These are phyloP conservation scores for Sporisorium sorghi DNA, from an alignment of 1,284 basidiomycete species.

Conservation along the genomic window DNA sequence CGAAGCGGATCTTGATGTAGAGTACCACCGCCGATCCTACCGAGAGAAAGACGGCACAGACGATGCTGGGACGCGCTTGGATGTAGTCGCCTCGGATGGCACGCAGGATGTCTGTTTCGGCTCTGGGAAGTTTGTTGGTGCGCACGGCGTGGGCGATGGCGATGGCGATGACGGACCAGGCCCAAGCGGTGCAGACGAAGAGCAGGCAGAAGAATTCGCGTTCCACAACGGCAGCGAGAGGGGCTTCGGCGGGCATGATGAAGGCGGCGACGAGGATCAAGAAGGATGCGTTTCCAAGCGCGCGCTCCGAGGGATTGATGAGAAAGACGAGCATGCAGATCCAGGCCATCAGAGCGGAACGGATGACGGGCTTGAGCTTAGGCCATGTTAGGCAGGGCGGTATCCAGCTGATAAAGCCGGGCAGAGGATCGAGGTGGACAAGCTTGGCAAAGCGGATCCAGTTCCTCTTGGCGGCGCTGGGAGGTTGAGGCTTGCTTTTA, in stretches of 20 bases:
- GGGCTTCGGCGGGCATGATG: slow-evolving; percentile 78
- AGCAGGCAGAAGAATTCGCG: slow-evolving; percentile 76
- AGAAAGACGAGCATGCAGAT: slow-evolving; percentile 76
- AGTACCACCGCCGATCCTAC: slow-evolving; percentile 75
- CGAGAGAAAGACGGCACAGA: slow-evolving; percentile 78
- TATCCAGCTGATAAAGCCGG: slow-evolving; percentile 47
- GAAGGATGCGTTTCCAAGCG: slow-evolving; percentile 78
- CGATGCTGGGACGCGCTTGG: slow-evolving; percentile 73
- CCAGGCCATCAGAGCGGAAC: slow-evolving; percentile 78
- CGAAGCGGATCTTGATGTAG: slow-evolving; percentile 76
- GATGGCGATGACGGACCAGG: slow-evolving; percentile 78
- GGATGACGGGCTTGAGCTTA: slow-evolving; percentile 75
- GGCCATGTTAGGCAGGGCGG: slow-evolving; percentile 52
- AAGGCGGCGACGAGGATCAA: slow-evolving; percentile 77
- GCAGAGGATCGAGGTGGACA: slow-evolving; percentile 37
- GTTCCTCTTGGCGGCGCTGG: slow-evolving; percentile 4
- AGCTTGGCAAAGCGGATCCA: slow-evolving; percentile 17
- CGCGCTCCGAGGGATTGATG: slow-evolving; percentile 73
- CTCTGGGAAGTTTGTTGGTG: slow-evolving; percentile 71
- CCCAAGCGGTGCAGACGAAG: slow-evolving; percentile 75
- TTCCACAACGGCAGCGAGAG: slow-evolving; percentile 78
- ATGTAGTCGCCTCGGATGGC: slow-evolving; percentile 44
- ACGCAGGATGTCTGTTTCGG: slow-evolving; percentile 66
- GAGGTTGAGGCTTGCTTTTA: slow-evolving; percentile 16
- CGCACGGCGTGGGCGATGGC: slow-evolving; percentile 77